Evolutionary conservation across 2,329 filamentous ascomycete species (phyloP), one percentile per base, ranked within the genome.

Genomic region (Leptographium radiaticola): DNA sequence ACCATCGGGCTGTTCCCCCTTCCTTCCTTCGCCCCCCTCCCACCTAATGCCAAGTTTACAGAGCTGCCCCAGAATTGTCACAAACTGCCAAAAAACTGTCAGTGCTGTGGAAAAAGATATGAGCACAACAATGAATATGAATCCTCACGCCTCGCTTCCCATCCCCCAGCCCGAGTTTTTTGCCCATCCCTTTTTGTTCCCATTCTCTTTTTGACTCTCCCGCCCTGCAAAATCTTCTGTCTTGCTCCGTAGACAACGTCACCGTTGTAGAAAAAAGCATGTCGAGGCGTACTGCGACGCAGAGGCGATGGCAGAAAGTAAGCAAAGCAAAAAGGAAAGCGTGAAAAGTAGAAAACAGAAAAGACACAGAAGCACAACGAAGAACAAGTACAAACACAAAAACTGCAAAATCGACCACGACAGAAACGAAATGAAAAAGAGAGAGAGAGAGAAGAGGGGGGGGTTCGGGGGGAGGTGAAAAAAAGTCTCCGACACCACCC

Each of bases 401-500:
- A 18, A 49, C 44, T 43, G 7, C 39, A 38, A 25, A 43, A 44
- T 36, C 52, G 36, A 55, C 43, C 52, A 58, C 57, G 51, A 31
- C 48, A 46, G 52, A 44, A 54, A 52, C 11, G 18, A 20, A 42
- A 30, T 6, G 15, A 50, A 57, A 53, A 53, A 3, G 53, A 59
- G 45, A 56, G 53, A 54, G 53, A 54, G 33, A 34, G 16, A 53
- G 36, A 55, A 54, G 45, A 31, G 36, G 39, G 25, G 25, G 25
- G 25, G 25, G 25, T 25, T 25, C 5, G 3, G 25, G 25, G 25
- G 25, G 25, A 5, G 25, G 25, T 25, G 25, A 25, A 55, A 49
- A 30, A 55, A 52, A 52, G 18, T 59, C 56, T 56, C 59, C 59
- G 56, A 58, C 58, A 60, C 58, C 58, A 51, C 51, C 57, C 57